Conservation (phyloP, 2,329 filamentous ascomycete species). For the Fusarium temperatum region DNA sequence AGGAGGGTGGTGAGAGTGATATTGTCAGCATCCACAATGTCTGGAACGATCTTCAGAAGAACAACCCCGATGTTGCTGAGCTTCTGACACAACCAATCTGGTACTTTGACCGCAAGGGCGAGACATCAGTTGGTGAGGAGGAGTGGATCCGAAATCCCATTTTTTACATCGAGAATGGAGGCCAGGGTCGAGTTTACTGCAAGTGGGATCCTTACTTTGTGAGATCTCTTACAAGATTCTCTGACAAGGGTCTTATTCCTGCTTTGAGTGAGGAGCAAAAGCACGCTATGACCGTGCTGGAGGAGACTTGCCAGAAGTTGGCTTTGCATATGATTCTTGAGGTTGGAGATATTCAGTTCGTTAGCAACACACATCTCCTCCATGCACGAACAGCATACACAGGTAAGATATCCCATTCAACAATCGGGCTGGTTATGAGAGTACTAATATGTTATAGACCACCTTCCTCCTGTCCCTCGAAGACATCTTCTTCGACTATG, state of each 20-base stretch:
- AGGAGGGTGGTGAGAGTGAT: slow-evolving; percentile 85
- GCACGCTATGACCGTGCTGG: slow-evolving; percentile 68
- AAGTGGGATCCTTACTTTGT: slow-evolving; percentile 95
- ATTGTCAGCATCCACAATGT: slow-evolving; percentile 81
- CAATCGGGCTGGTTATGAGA: rapidly evolving
- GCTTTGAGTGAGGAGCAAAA: slow-evolving; percentile 74
- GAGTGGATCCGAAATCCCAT: slow-evolving; percentile 77
- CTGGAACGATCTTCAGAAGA: slow-evolving; percentile 79
- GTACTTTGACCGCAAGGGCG: slow-evolving; percentile 94
- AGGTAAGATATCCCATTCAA: slow-evolving; percentile 13
- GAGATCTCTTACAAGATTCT: slow-evolving; percentile 78
- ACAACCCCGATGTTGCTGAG: slow-evolving; percentile 81
- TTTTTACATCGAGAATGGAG: slow-evolving; percentile 78
- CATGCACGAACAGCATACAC: slow-evolving; percentile 85
- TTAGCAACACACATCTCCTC: slow-evolving; percentile 81
- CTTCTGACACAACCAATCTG: slow-evolving; percentile 80
- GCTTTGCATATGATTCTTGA: slow-evolving; percentile 87
- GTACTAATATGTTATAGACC: slow-evolving; percentile 45
- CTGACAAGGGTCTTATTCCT: slow-evolving; percentile 76
- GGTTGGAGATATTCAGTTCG: slow-evolving; percentile 87
- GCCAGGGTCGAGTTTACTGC: slow-evolving; percentile 62
- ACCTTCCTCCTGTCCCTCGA: slow-evolving; percentile 72
- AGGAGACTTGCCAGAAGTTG: slow-evolving; percentile 76
- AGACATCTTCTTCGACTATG: slow-evolving; percentile 86
- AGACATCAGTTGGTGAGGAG: slow-evolving; percentile 77